Percentiles rank a stretch among this genome's conserved stretches.
These are phyloP conservation scores for Scheffersomyces amazonensis DNA, from an alignment of 805 yeast genomes.

Conservation along the genomic window DNA sequence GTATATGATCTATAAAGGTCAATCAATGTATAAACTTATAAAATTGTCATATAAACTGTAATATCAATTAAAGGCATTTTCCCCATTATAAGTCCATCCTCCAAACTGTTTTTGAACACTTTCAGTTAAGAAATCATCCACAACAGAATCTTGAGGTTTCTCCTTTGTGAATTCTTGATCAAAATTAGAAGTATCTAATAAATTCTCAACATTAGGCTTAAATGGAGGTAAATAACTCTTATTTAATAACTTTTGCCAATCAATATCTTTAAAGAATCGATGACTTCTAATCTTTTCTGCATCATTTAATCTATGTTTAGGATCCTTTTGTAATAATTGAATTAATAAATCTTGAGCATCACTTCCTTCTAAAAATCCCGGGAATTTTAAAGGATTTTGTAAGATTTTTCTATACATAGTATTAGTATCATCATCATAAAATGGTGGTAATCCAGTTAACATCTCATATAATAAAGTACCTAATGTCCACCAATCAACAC, in stretches of 20 bases:
- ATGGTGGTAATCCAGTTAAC: constrained; percentile 97
- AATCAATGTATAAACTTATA: background rate
- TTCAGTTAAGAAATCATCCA: constrained; percentile 86
- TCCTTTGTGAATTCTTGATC: constrained; percentile 91
- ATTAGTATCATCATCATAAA: constrained; percentile 90
- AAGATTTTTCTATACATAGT: constrained; percentile 92
- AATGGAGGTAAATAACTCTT: constrained; percentile 95
- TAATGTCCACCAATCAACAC: constrained; percentile 98
- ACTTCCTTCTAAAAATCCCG: constrained; percentile 73
- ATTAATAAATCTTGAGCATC: constrained; percentile 80
- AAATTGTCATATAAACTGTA: background rate
- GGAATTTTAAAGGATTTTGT: constrained; percentile 85
- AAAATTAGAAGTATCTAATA: constrained; percentile 89
- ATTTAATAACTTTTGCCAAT: constrained; percentile 78
- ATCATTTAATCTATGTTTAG: constrained; percentile 73
- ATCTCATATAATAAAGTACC: constrained; percentile 93
- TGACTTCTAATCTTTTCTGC: constrained; percentile 83
- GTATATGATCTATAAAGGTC: background rate
- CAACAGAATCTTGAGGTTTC: constrained; percentile 92
- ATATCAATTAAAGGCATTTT: constrained; percentile 20
- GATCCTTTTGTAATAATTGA: constrained; percentile 81
- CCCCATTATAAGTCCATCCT: constrained; percentile 96
- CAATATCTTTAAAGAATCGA: constrained; percentile 82
- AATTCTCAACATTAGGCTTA: constrained; percentile 84
- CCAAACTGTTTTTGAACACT: constrained; percentile 98